Base-by-base conservation (phyloP, 2,329 filamentous ascomycete genomes). In the Nemania sp. region DNA sequence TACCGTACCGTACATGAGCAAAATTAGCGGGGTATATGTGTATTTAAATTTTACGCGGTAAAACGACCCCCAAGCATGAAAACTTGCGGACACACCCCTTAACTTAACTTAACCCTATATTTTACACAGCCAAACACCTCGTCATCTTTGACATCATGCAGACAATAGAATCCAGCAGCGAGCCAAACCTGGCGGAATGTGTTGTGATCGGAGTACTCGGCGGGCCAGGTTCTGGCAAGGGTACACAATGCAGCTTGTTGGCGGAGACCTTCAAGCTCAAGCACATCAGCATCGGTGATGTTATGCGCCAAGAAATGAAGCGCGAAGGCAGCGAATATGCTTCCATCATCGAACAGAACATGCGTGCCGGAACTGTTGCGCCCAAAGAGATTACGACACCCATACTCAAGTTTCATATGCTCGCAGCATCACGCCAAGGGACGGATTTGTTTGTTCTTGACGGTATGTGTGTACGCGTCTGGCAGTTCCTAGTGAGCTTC, bases 241-340 rank as follows among this genome's bases (percentile, higher is more conserved):
- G 46, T 43, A 50, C 54, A 5, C 54, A 50, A 34, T 57, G 53
- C 53, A 45, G 29, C 15, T 25, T 56, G 53, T 45, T 56, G 15
- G 35, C 54, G 13, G 2, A 50, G n/a, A 17, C 35, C 15, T 50
- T 50, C 54, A 43, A 45, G 18, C 21, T 57, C 6, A 18, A 18
- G 11, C 54, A 50, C 46, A 50, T 57, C 13, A 57, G 54, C 46
- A 37, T 57, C 18, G 54, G 54, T 2, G 45, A 57, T 25, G 20
- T 47, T 12, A 9, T 55, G 43, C 43, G 43, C 7, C 11, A 47
- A 11, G 43, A 56, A 40, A 7, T 56, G 53, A 42, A 40, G 32
- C 45, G 53, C 13, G 32, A 39, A 40, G 53, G 37, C 21, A 57
- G 46, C 35, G 35, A 42, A 12, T 18, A 50, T 57, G 54, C 45